phyloP scores from a whole-genome alignment of 2,329 filamentous ascomycete species.

The Pseudohalonectria lignicola region DNA sequence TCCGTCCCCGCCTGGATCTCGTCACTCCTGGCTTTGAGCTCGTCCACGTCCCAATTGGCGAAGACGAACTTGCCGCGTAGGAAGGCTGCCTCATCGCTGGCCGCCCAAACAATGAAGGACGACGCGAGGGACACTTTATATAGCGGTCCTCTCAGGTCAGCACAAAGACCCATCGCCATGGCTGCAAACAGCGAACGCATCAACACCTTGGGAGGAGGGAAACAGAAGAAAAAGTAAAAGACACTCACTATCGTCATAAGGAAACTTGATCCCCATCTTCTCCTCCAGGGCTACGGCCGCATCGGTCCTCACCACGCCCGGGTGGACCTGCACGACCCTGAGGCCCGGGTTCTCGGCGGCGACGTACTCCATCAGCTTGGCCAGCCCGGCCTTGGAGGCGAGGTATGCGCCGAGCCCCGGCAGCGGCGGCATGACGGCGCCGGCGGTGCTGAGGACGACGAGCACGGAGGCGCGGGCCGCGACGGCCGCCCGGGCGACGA shows the following conservation, averaged over 20 bases:
- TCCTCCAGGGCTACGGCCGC: slow-evolving; percentile 6
- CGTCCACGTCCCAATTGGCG: slow-evolving; percentile 35
- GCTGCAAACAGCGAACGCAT: no score
- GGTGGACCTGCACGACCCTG: slow-evolving; percentile 28
- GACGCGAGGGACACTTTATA: slow-evolving; percentile 23
- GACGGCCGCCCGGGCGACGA: slow-evolving; percentile 16
- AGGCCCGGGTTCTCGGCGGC: slow-evolving; percentile 25
- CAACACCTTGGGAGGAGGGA: no score
- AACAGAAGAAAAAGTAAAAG: slow-evolving; percentile 1
- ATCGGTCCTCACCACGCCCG: slow-evolving; percentile 21
- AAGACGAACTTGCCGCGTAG: slow-evolving; percentile 33
- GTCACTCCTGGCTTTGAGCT: slow-evolving; percentile 7
- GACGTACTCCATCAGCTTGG: slow-evolving; percentile 29
- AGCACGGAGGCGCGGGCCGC: slow-evolving; percentile 3
- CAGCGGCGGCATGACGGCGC: slow-evolving; percentile 14
- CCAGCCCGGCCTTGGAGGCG: slow-evolving; percentile 27
- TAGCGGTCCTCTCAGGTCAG: no score
- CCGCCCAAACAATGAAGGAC: slow-evolving; percentile 31
- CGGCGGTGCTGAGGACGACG: slow-evolving; percentile 13
- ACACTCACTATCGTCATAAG: slow-evolving; percentile 8
- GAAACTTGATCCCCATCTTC: slow-evolving; percentile 4
- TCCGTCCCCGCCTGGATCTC: no score
- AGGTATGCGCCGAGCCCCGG: slow-evolving; percentile 23
- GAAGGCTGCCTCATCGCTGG: slow-evolving; percentile 31
- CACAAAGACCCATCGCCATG: no score